phyloP scores from a whole-genome alignment of 2,329 filamentous ascomycete genomes.

The Furcasterigmium sp. region DNA sequence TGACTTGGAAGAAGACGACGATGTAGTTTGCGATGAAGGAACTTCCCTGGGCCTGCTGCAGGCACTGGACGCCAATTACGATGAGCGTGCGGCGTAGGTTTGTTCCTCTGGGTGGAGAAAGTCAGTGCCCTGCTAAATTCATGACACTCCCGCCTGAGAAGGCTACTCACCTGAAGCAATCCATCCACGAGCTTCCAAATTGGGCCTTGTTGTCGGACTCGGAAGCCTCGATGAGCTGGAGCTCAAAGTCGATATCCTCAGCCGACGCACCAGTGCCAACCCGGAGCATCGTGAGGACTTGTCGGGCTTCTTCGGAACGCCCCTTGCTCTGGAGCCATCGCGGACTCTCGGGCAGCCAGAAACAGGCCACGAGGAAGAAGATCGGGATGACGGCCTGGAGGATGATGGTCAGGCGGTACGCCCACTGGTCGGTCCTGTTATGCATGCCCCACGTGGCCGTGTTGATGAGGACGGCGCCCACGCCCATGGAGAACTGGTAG shows the following conservation, averaged over 20 bases:
- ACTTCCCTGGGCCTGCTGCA: conserved; percentile 14
- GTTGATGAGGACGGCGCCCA: conserved; percentile 7
- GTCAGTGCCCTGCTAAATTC: too few relatives aligned
- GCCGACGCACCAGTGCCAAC: conserved; percentile 4
- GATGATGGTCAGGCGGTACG: neutral
- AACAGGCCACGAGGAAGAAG: neutral
- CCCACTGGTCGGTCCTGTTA: too few relatives aligned
- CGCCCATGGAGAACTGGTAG: conserved; percentile 7
- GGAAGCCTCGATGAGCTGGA: too few relatives aligned
- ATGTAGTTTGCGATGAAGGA: conserved; percentile 12
- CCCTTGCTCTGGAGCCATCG: conserved; percentile 9
- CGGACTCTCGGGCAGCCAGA: conserved; percentile 10
- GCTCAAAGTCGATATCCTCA: too few relatives aligned
- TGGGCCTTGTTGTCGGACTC: too few relatives aligned
- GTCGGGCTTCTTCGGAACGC: conserved; percentile 9
- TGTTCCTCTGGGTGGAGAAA: too few relatives aligned
- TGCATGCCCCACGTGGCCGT: too few relatives aligned
- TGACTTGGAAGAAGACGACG: conserved; percentile 14
- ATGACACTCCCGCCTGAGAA: too few relatives aligned
- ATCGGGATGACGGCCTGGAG: conserved; percentile 1
- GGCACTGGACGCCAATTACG: conserved; percentile 6
- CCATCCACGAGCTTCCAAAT: too few relatives aligned
- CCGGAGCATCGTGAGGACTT: conserved; percentile 7
- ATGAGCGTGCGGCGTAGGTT: too few relatives aligned
- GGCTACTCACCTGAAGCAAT: too few relatives aligned